Evolutionary conservation across 768 basidiomycete species (phyloP), one percentile per base, ranked within the genome.

Genomic region (Leccinum pellstonianum): DNA sequence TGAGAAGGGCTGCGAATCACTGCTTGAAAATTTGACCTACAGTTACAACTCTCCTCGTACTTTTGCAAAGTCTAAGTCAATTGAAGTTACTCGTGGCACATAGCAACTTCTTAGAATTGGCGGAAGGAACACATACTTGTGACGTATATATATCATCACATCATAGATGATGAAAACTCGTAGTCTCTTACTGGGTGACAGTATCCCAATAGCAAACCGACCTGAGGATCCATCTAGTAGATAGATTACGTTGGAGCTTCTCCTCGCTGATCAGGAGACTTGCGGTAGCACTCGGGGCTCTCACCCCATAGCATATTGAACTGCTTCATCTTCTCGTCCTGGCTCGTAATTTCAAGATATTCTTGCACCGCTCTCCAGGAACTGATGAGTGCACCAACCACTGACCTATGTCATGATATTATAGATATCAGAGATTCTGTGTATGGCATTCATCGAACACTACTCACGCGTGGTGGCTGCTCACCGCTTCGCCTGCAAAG

Each of bases 321-420:
- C 38, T 58, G 43, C 9, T 56, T 19, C 2, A 54, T 50, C 52
- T 65, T 52, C 17, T 62, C 25, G 14, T 21, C 5, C 19, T 70
- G 61, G 10, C 21, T 31, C 55, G 59, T 55, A 52, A 63, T 19
- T 5, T 59, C 52, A 23, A 71, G 61, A 35, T 71, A 71, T 19
- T 68, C 62, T 27, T 70, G 55, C 6, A 77, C 74, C 0, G 74
- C 74, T 12, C 71, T 66, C 71, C 73, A 76, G 5, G 74, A 71
- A 21, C 75, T 73, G 52, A 77, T 73, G 5, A 79, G 66, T 63
- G 54, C 77, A 10, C 79, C 77, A 15, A 70, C 73, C 9, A 78
- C 68, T 76, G 77, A 79, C 5, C 74, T 75, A 49, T 15, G 4
- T 6, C 10, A 31, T 21, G 15, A 7, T 14, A 7, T 64, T 23